Conservation (phyloP, 192 early-diverging fungal genomes). For the Entomortierella lignicola region DNA sequence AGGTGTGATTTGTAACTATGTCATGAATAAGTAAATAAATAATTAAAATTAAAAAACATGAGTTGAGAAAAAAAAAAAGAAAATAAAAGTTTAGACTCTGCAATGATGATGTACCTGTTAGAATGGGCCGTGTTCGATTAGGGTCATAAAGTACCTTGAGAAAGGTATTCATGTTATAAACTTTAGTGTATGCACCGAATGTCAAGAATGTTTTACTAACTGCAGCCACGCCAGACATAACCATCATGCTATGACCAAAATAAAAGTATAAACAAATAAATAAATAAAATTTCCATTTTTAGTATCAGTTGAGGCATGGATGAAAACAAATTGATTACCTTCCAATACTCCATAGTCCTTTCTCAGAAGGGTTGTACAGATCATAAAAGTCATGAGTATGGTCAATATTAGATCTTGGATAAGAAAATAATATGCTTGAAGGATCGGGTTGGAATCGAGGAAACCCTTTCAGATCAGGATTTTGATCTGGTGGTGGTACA, state of each 20-base stretch:
- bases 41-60: no score
- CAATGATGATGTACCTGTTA: conserved; percentile 62
- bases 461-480: conserved; percentile 14
- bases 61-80: neutral
- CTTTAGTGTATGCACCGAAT: conserved; percentile 50
- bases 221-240: conserved; percentile 43
- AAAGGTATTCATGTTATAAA: conserved; percentile 71
- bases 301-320: neutral
- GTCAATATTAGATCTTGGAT: conserved; percentile 38
- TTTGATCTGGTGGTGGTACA: conserved; percentile 27
- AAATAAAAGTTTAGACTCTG: neutral
- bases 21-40: no score
- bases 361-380: conserved; percentile 42
- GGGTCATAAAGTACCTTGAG: conserved; percentile 64
- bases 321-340: conserved; percentile 13
- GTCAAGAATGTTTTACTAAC: conserved; percentile 48
- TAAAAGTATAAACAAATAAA: neutral
- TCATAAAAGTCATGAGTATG: conserved; percentile 49
- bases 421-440: conserved; percentile 24
- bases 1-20: conserved; percentile 79
- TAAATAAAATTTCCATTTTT: neutral
- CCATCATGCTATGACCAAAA: conserved; percentile 10
- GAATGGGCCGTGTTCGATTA: conserved; percentile 65
- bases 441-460: conserved; percentile 34
- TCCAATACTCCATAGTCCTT: conserved; percentile 20